A percentile compares a stretch with the other conserved stretches of the same genome.
These are phyloP conservation scores for Arthromyces matolae DNA, from an alignment of 768 basidiomycete species.

Conservation along the genomic window DNA sequence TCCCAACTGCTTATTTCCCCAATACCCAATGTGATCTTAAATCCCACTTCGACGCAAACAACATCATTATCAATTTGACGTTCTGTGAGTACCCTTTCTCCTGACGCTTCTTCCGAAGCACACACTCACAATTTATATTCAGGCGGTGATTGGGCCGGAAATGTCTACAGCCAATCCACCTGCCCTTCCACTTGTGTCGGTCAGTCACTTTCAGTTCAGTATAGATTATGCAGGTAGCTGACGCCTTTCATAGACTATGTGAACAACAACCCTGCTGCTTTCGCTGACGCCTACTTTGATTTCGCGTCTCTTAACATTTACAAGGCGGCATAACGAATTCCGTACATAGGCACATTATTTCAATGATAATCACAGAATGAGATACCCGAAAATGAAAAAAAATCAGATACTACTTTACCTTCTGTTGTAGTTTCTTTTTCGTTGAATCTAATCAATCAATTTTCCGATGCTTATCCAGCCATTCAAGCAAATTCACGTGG, in stretches of 20 bases:
- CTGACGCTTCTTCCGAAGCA: too few species aligned
- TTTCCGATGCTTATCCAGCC: too few species aligned
- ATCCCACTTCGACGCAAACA: conserved; percentile 49
- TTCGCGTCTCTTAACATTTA: conserved; percentile 59
- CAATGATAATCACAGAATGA: too few species aligned
- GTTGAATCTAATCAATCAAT: too few species aligned
- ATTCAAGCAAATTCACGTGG: too few species aligned
- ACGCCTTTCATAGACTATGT: conserved; percentile 44
- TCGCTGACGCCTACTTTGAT: conserved; percentile 66
- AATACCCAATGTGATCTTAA: conserved; percentile 55
- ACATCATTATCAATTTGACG: conserved; percentile 61
- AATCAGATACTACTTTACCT: too few species aligned
- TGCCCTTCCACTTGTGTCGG: conserved; percentile 58
- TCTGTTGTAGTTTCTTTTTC: too few species aligned
- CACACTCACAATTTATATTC: neutral
- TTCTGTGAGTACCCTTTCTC: conserved; percentile 28
- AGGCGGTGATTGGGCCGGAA: conserved; percentile 60
- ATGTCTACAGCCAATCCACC: conserved; percentile 40
- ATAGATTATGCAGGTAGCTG: neutral
- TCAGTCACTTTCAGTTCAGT: conserved; percentile 28
- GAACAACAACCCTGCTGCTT: conserved; percentile 57
- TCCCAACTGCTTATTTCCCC: conserved; percentile 56
- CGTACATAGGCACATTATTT: too few species aligned
- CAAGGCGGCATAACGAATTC: too few species aligned
- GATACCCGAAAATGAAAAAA: too few species aligned